These are phyloP conservation scores for Staphylotrichum tortipilum DNA, from an alignment of 495 filamentous ascomycete species.

Conservation along the genomic window DNA sequence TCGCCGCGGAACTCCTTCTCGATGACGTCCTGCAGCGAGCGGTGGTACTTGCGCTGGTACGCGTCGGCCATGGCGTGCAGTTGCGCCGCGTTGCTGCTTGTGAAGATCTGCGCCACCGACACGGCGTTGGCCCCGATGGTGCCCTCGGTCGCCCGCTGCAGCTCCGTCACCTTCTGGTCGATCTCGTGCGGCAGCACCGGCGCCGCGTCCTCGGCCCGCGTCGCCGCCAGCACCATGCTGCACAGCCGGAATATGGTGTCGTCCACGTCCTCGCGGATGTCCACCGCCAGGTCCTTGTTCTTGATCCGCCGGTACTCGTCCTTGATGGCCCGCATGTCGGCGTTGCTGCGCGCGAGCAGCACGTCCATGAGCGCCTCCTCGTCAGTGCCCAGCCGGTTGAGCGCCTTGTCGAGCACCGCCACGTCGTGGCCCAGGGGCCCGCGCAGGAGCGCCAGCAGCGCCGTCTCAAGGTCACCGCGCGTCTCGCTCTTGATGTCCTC, in stretches of 20 bases:
- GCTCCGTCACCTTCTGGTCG: constrained; percentile 1
- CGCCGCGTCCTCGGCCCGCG: constrained; percentile 2
- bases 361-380: constrained; percentile 5
- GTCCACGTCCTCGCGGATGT: constrained; percentile 1
- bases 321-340: neutral
- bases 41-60: constrained; percentile 4
- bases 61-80: neutral
- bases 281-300: neutral
- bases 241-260: constrained; percentile 2
- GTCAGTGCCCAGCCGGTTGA: constrained; percentile 1
- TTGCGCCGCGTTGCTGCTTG: constrained; percentile 1
- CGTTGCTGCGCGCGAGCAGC: neutral
- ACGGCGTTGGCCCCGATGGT: neutral
- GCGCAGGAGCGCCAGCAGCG: neutral
- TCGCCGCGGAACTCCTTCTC: constrained; percentile 5
- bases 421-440: neutral
- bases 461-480: neutral
- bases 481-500: constrained; percentile 5
- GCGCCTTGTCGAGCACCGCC: neutral
- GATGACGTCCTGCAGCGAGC: neutral
- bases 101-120: neutral
- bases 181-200: neutral
- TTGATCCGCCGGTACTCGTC: neutral
- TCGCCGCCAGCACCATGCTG: neutral
- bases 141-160: constrained; percentile 3